Percentiles rank a stretch among this genome's conserved stretches.
These are phyloP conservation scores for Prosopis cineraria DNA, from an alignment of 306 rosid species.

Conservation along the genomic window DNA sequence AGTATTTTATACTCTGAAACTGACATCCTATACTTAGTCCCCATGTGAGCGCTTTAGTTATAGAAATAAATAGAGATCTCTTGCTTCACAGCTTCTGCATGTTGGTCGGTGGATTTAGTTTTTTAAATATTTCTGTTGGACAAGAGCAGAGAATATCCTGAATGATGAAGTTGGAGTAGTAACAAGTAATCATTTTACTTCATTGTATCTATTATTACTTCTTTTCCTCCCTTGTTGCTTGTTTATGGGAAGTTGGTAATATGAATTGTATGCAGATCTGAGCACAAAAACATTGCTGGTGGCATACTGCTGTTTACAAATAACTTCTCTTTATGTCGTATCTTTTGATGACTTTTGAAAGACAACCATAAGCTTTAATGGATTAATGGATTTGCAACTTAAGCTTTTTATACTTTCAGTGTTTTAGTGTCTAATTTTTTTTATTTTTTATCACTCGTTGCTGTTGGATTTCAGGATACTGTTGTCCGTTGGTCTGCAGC, in stretches of 20 bases:
- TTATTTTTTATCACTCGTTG: conserved; percentile 23
- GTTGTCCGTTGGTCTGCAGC: conserved; percentile 99
- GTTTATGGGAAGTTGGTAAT: neutral
- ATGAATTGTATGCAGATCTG: neutral
- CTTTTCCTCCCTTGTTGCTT: neutral
- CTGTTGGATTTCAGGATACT: conserved; percentile 68
- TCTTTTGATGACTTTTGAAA: neutral
- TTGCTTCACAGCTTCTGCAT: conserved; percentile 18
- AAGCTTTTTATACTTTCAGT: conserved; percentile 24
- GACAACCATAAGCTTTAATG: conserved; percentile 11
- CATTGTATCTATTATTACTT: neutral
- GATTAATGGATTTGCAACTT: conserved; percentile 27
- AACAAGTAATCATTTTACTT: neutral
- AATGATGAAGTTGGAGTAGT: neutral
- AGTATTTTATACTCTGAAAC: neutral
- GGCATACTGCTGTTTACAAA: conserved; percentile 15
- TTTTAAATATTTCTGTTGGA: neutral
- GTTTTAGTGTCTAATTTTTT: neutral
- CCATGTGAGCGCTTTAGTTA: neutral
- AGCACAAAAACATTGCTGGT: conserved; percentile 16
- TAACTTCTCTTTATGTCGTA: neutral
- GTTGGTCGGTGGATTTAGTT: neutral
- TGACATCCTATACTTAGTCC: neutral
- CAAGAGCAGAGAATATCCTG: neutral
- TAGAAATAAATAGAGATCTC: neutral